Evolutionary conservation across 352 stramenopile species (phyloP), one percentile per base, ranked within the genome.

Genomic region (Elongisporangium undulatum): DNA sequence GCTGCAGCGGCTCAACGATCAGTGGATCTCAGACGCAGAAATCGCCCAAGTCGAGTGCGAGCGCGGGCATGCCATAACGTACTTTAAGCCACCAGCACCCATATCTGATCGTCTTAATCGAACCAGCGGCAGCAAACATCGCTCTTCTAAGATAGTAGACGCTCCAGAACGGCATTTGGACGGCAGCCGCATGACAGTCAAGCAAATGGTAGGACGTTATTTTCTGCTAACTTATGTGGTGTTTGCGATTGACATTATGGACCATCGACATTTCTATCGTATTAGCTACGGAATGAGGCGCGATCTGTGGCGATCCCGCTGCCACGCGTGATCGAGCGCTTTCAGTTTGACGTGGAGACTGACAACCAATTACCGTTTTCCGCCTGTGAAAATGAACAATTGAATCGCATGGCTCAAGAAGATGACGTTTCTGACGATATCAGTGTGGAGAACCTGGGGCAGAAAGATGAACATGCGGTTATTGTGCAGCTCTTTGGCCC

Each of bases 171-270:
- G 72, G 2, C 61, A 67, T 13, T 84, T 84, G 41, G 81, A 90
- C 41, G 81, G 81, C 19, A 89, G 74, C 53, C 74, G 78, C 38
- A 85, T 89, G 78, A 90, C 81, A 1, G 65, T 81, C 38, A 82
- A 74, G 60, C 69, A 90, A 68, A 70, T 87, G 58, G 74, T 80
- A 66, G 38, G 51, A n/a, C 10, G 39, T 21, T 1, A 4, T 17
- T 20, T 34, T 41, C 1, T 41, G 8, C 5, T 41, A 13, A n/a
- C n/a, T 13, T 41, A 15, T 41, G 1, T 41, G 29, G 29, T 41
- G 29, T 1, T 9, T 41, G 9, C 29, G 8, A 34, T 34, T 34
- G 24, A n/a, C n/a, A n/a, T n/a, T n/a, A n/a, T n/a, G n/a, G n/a
- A n/a, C n/a, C n/a, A n/a, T n/a, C n/a, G 17, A 20, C 21, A 49